phyloP scores from a whole-genome alignment of 1,284 basidiomycete genomes.

The Tetrapyrgos nigripes region DNA sequence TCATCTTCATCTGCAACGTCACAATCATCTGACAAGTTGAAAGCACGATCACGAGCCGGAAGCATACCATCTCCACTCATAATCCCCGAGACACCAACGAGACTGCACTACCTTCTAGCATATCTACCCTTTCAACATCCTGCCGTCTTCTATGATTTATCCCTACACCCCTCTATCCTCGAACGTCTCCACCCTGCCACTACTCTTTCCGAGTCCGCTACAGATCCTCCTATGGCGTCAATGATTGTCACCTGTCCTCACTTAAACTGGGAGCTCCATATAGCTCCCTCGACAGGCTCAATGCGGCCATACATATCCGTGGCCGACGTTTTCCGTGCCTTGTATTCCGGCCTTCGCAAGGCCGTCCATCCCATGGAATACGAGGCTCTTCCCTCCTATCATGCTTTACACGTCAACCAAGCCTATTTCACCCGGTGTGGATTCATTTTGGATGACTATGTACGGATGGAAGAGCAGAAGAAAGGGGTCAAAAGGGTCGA shows the following conservation, averaged over 20 bases:
- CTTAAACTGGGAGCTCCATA: slow-evolving; percentile 29
- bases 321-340: slow-evolving; percentile 28
- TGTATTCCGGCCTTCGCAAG: slow-evolving; percentile 28
- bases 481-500: slow-evolving; percentile 39
- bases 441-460: slow-evolving; percentile 21
- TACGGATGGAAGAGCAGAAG: slow-evolving; percentile 27
- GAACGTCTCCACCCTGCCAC: slow-evolving; percentile 23
- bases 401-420: slow-evolving; percentile 26
- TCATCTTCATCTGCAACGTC: slow-evolving; percentile 4
- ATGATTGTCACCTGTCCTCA: slow-evolving; percentile 32
- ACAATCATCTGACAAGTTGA: neutral
- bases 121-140: slow-evolving; percentile 44
- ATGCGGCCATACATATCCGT: slow-evolving; percentile 31
- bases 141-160: slow-evolving; percentile 42
- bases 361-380: slow-evolving; percentile 25
- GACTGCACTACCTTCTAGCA: slow-evolving; percentile 50
- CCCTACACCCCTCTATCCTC: slow-evolving; percentile 34
- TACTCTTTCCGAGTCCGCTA: slow-evolving; percentile 36
- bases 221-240: slow-evolving; percentile 32
- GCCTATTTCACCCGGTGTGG: slow-evolving; percentile 36
- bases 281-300: slow-evolving; percentile 17
- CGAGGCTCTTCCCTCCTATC: slow-evolving; percentile 23
- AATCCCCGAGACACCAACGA: slow-evolving; percentile 29
- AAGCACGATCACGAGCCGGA: slow-evolving; percentile 4
- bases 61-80: slow-evolving; percentile 6